A percentile compares a stretch with the other conserved stretches of the same genome.
phyloP scores from a whole-genome alignment of 805 yeast genomes.

The Candida pseudoglaebosa region DNA sequence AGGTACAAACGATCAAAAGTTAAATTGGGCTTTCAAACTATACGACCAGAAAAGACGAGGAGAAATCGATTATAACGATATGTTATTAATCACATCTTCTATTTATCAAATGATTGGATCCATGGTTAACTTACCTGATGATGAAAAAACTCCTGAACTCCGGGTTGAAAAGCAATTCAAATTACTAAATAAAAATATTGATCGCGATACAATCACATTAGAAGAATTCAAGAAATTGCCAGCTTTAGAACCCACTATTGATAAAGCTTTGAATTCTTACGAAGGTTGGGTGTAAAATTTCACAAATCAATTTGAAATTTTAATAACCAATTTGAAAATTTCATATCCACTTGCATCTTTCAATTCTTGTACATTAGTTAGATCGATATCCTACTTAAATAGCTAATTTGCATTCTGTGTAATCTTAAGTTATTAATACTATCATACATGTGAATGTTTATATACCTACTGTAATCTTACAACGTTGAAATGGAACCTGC shows the following conservation, averaged over 20 bases:
- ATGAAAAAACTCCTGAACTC: slow-evolving; percentile 87
- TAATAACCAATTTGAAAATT: background rate
- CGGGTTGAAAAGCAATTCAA: slow-evolving; percentile 79
- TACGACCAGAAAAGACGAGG: slow-evolving; percentile 86
- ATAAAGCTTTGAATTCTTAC: slow-evolving; percentile 72
- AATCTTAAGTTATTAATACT: too few species aligned
- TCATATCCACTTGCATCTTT: background rate
- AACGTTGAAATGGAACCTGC: background rate
- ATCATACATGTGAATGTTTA: too few species aligned
- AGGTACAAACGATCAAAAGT: slow-evolving; percentile 79
- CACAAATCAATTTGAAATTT: background rate
- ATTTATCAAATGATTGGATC: slow-evolving; percentile 95
- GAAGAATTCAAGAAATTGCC: slow-evolving; percentile 84
- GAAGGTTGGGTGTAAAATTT: slow-evolving; percentile 63
- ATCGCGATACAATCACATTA: slow-evolving; percentile 60
- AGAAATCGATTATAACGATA: slow-evolving; percentile 67
- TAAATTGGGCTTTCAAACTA: slow-evolving; percentile 83
- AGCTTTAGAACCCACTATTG: slow-evolving; percentile 71
- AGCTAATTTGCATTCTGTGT: too few species aligned
- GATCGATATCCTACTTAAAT: background rate
- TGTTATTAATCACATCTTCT: slow-evolving; percentile 73
- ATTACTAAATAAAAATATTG: slow-evolving; percentile 64
- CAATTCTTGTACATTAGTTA: background rate
- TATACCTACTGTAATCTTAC: too few species aligned
- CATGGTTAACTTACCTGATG: slow-evolving; percentile 83